Base-by-base conservation (phyloP, 2,329 filamentous ascomycete genomes). In the Chrysosporium keratinophilum region DNA sequence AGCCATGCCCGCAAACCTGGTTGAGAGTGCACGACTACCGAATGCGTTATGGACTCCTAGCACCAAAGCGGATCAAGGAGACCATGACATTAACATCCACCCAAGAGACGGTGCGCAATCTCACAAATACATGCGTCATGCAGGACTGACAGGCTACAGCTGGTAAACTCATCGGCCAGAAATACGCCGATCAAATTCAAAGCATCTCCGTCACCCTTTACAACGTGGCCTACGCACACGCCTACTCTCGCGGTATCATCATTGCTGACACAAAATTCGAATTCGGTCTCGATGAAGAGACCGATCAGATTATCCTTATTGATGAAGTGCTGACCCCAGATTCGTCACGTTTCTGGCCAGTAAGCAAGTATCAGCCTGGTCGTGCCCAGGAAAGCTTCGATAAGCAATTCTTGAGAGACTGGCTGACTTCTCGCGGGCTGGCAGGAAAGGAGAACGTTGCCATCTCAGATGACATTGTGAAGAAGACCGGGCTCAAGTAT, bases 321-420 rank as follows among this genome's bases (percentile, higher is more conserved):
- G 88, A 95, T 65, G 88, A 95, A 73, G 87, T 94, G 19, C 73
- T 95, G 56, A 94, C 88, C 6, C 88, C 89, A 1, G 85, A 88
- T 67, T 85, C 80, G 52, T 91, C 85, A 49, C 80, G 90, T 14
- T 95, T 95, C 77, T 97, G 91, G 90, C 83, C 83, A 0, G 80
- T 78, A 58, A 82, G 82, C 42, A 76, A 76, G 44, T 94, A 91
- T 66, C 78, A 82, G 65, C 70, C 86, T 15, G 89, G 90, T 1
- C 77, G 76, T 57, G 78, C 85, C 54, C 88, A 94, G 74, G 78
- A 84, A 52, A 93, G 87, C 70, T 93, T 91, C 61, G 90, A 96
- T 67, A 96, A 96, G 77, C 85, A 90, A 72, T 84, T 78, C 63
- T 69, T 95, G 60, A 76, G 90, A 35, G 84, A 96, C 71, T 96